Conservation (phyloP, 768 basidiomycete genomes). For the Daedaleopsis sinensis region DNA sequence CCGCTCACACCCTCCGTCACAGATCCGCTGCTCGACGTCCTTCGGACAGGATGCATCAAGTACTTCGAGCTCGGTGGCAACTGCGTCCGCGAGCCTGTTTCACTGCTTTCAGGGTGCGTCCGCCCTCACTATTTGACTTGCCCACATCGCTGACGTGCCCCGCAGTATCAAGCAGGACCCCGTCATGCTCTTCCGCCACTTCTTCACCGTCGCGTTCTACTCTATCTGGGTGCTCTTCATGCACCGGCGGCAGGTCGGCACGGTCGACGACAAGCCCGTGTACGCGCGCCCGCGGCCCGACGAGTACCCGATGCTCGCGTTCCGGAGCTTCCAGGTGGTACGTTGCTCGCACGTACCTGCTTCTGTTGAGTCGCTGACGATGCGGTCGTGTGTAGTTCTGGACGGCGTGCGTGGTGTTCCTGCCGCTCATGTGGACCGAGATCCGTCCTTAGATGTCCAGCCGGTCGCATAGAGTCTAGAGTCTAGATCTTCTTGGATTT, state of each 20-base stretch:
- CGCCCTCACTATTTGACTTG: not conserved
- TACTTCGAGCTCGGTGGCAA: slow-evolving; percentile 96
- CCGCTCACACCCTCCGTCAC: slow-evolving; percentile 1
- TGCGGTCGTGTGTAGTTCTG: slow-evolving; percentile 62
- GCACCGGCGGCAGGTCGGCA: slow-evolving; percentile 46
- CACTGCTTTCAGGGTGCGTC: slow-evolving; percentile 51
- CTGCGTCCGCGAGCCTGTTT: slow-evolving; percentile 86
- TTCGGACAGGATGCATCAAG: slow-evolving; percentile 90
- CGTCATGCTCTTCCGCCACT: slow-evolving; percentile 80
- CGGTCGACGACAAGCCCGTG: slow-evolving; percentile 40
- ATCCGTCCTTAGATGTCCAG: slow-evolving; percentile 60
- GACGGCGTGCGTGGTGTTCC: slow-evolving; percentile 88
- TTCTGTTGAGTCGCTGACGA: not conserved
- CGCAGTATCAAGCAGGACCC: slow-evolving; percentile 81
- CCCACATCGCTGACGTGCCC: not conserved
- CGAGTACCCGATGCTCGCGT: slow-evolving; percentile 68
- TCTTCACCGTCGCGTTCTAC: slow-evolving; percentile 95
- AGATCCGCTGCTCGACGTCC: slow-evolving; percentile 65
- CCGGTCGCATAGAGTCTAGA: not conserved
- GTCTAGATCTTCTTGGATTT: not conserved
- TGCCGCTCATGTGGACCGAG: slow-evolving; percentile 88
- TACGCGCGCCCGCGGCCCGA: slow-evolving; percentile 47
- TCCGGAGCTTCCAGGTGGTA: slow-evolving; percentile 72
- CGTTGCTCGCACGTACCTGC: slow-evolving; percentile 14
- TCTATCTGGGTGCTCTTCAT: slow-evolving; percentile 91